phyloP scores from a whole-genome alignment of 2,329 filamentous ascomycete genomes.

The Fusarium subglutinans region DNA sequence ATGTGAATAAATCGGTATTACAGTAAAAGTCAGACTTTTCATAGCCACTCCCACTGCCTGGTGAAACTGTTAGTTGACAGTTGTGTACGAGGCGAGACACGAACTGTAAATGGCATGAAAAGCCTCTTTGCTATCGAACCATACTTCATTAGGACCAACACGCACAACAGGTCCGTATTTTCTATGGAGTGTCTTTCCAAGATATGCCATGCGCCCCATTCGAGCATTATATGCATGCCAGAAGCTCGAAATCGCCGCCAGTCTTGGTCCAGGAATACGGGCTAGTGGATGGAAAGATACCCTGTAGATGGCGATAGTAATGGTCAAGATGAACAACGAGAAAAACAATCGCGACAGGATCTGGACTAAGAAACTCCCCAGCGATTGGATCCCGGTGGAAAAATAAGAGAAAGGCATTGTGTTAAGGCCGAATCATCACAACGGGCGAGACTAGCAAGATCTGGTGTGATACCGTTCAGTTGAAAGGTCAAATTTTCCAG shows the following conservation, averaged over 20 bases:
- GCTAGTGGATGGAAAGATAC: slow-evolving; percentile 56
- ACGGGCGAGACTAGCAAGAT: not conserved
- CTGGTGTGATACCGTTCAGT: not conserved
- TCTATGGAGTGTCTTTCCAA: slow-evolving; percentile 57
- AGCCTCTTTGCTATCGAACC: slow-evolving; percentile 59
- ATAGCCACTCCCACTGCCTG: slow-evolving; percentile 58
- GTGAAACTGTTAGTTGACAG: not conserved
- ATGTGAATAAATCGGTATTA: slow-evolving; percentile 40
- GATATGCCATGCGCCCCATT: slow-evolving; percentile 52
- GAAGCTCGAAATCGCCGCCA: slow-evolving; percentile 57
- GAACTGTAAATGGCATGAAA: slow-evolving; percentile 47
- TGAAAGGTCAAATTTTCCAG: not conserved
- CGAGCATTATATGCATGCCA: slow-evolving; percentile 60
- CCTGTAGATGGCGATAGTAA: slow-evolving; percentile 48
- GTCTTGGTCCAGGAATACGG: slow-evolving; percentile 55
- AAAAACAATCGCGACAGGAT: not conserved
- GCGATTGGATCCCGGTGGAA: not conserved
- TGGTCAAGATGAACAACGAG: slow-evolving; percentile 25
- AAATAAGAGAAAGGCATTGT: slow-evolving; percentile 16
- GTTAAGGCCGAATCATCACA: slow-evolving; percentile 18
- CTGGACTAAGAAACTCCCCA: not conserved
- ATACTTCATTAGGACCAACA: slow-evolving; percentile 63
- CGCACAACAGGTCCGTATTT: slow-evolving; percentile 62
- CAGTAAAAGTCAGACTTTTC: slow-evolving; percentile 64
- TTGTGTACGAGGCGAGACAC: slow-evolving; percentile 46